A percentile compares a stretch with the other conserved stretches of the same genome.
phyloP scores from a whole-genome alignment of 2,329 filamentous ascomycete genomes.

The Keithomyces neogunnii region DNA sequence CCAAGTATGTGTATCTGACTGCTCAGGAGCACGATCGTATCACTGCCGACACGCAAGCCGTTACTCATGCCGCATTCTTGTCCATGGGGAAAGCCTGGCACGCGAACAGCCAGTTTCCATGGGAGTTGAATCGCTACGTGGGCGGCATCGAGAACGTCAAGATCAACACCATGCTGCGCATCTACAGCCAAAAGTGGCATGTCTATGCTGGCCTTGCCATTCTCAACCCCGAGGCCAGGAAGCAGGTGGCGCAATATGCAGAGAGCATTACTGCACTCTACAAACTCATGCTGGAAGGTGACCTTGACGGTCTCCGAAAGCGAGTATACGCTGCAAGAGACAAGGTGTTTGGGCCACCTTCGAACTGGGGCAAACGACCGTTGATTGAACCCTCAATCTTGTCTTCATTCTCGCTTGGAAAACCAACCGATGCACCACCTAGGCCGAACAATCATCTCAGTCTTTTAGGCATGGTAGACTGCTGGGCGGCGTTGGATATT shows the following conservation, averaged over 20 bases:
- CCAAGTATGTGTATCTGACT: constrained; percentile 79
- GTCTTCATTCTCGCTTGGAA: constrained; percentile 79
- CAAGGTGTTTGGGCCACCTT: constrained; percentile 67
- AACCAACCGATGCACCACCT: constrained; percentile 45
- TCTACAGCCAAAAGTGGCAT: constrained; percentile 99
- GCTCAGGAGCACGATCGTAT: constrained; percentile 90
- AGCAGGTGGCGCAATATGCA: constrained; percentile 92
- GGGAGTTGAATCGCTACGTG: constrained; percentile 92
- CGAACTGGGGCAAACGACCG: constrained; percentile 52
- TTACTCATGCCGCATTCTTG: constrained; percentile 94
- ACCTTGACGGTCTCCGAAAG: constrained; percentile 61
- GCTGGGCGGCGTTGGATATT: constrained; percentile 89
- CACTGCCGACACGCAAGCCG: constrained; percentile 95
- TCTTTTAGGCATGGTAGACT: constrained; percentile 94
- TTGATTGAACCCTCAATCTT: constrained; percentile 77
- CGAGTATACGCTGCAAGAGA: constrained; percentile 59
- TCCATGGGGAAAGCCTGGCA: constrained; percentile 98
- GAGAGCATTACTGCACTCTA: constrained; percentile 86
- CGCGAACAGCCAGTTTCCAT: constrained; percentile 89
- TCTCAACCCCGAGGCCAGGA: constrained; percentile 83
- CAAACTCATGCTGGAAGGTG: constrained; percentile 90
- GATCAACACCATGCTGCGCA: constrained; percentile 94
- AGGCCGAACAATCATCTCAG: constrained; percentile 90
- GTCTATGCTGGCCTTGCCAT: constrained; percentile 97
- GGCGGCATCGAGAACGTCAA: constrained; percentile 99